Conservation (phyloP, 176 grass and related monocot genomes). For the Rhynchospora pubera region DNA sequence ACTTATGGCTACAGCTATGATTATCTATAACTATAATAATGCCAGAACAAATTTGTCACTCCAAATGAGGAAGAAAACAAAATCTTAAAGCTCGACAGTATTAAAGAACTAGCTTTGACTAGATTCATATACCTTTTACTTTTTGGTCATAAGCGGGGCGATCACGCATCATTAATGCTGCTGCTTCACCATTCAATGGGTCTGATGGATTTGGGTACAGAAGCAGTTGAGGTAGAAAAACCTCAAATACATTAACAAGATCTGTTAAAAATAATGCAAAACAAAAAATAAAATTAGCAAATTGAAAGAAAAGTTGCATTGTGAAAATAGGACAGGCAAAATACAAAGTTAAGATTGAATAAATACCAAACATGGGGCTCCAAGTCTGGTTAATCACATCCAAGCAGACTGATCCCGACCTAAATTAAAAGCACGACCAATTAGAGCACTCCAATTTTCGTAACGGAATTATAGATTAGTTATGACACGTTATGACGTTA, state of each 20-base stretch:
- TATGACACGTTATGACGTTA: background rate
- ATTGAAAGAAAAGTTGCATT: background rate
- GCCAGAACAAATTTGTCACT: background rate
- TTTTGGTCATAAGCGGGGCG: conserved; percentile 83
- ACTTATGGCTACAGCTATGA: background rate
- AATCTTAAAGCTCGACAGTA: background rate
- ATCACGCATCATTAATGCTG: conserved; percentile 96
- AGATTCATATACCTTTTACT: conserved; percentile 70
- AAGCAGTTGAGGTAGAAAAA: conserved; percentile 85
- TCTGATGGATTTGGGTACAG: conserved; percentile 95
- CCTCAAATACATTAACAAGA: conserved; percentile 95
- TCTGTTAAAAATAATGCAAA: conserved; percentile 35
- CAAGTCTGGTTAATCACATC: conserved; percentile 99
- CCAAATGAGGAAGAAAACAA: background rate
- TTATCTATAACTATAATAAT: background rate
- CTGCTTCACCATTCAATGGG: conserved; percentile 95
- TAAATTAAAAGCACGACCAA: conserved; percentile 26
- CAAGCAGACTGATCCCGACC: conserved; percentile 98
- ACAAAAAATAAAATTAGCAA: conserved; percentile 8
- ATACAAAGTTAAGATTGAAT: background rate
- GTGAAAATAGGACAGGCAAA: background rate
- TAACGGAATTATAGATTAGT: conserved; percentile 5
- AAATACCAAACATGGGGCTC: conserved; percentile 98
- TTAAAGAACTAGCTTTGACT: background rate
- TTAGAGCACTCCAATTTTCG: background rate